Percentiles rank a stretch among this genome's conserved stretches.
Evolutionary conservation across 73 alveolate genomes (phyloP).

Genomic region (Paramecium sonneborni): DNA sequence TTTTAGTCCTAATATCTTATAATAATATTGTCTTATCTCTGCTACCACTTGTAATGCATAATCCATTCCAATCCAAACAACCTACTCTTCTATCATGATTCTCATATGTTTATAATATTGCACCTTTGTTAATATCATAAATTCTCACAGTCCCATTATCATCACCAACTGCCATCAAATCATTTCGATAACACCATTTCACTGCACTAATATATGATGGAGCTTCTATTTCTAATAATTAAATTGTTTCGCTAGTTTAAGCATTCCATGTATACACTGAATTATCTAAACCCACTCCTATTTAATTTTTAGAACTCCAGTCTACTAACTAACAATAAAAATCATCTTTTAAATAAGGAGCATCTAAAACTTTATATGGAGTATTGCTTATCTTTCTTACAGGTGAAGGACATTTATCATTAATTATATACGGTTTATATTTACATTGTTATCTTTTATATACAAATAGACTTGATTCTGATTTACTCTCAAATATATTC

Average conservation of each 20-base stretch:
- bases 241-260: conserved; percentile 71
- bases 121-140: conserved; percentile 81
- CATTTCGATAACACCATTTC: conserved; percentile 74
- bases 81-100: conserved; percentile 91
- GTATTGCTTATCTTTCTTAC: conserved; percentile 84
- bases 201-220: conserved; percentile 73
- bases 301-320: conserved; percentile 52
- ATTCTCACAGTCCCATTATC: conserved; percentile 83
- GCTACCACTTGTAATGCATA: conserved; percentile 30
- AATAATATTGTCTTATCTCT: background rate
- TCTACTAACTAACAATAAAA: conserved; percentile 60
- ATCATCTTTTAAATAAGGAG: conserved; percentile 94
- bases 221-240: conserved; percentile 71
- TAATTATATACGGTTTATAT: background rate
- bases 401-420: conserved; percentile 12
- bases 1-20: background rate
- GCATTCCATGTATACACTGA: conserved; percentile 58
- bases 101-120: conserved; percentile 58
- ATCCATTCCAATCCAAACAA: conserved; percentile 86
- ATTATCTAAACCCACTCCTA: conserved; percentile 61
- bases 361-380: conserved; percentile 97
- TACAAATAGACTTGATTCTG: background rate
- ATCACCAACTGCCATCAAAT: conserved; percentile 87
- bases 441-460: background rate
- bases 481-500: conserved; percentile 2